phyloP scores from a whole-genome alignment of 495 filamentous ascomycete genomes.

The Penicillium mononematosum region DNA sequence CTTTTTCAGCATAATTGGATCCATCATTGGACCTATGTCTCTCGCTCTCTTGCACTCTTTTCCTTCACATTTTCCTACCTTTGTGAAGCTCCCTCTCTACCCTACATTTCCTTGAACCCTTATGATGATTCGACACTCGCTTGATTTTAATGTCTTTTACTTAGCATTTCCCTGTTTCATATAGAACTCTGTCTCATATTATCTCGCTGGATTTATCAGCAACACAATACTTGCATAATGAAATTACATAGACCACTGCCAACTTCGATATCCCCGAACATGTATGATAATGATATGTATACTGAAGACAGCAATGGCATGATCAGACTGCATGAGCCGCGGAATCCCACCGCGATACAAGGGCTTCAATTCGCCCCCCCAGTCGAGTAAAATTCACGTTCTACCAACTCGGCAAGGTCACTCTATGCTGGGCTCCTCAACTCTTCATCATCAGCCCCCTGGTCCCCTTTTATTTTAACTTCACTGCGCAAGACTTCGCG shows the following conservation, averaged over 20 bases:
- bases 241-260: not conserved
- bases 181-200: conserved; percentile 8
- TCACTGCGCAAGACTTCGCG: too few species aligned
- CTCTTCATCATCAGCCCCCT: too few species aligned
- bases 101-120: conserved; percentile 14
- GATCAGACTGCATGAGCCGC: too few species aligned
- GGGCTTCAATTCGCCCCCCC: too few species aligned
- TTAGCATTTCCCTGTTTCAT: conserved; percentile 3
- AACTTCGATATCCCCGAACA: not conserved
- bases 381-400: too few species aligned
- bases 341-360: too few species aligned
- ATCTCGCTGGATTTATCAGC: not conserved
- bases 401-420: too few species aligned
- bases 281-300: too few species aligned
- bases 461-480: too few species aligned
- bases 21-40: conserved; percentile 9
- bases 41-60: conserved; percentile 4
- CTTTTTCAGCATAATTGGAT: not conserved
- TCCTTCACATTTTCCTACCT: conserved; percentile 7
- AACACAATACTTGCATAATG: conserved; percentile 10
- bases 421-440: too few species aligned
- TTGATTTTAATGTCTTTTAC: conserved; percentile 1
- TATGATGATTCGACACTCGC: conserved; percentile 5
- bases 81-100: conserved; percentile 8
- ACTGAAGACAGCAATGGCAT: too few species aligned